Evolutionary conservation across 306 rosid genomes (phyloP).

Genomic region (Trifolium subterraneum): DNA sequence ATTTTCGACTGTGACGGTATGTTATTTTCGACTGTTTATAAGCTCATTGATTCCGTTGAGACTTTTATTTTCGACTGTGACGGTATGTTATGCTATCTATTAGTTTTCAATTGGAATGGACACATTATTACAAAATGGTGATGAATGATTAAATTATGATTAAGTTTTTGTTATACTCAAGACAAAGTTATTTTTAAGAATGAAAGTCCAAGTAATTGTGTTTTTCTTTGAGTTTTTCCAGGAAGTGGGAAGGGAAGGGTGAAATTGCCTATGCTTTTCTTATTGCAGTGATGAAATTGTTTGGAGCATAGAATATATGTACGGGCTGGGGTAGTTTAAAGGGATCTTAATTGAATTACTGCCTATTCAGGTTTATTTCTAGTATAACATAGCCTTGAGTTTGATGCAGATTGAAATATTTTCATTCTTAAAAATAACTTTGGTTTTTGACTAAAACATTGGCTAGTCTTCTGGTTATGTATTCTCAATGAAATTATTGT

Average conservation of each 20-base stretch:
- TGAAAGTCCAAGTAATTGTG: constrained; percentile 29
- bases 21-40: too few species aligned
- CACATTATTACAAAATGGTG: too few species aligned
- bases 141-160: background rate
- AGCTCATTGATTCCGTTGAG: too few species aligned
- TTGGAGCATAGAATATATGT: constrained; percentile 21
- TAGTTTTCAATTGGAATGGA: too few species aligned
- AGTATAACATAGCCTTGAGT: constrained; percentile 10
- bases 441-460: too few species aligned
- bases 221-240: constrained; percentile 25
- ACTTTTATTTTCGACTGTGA: constrained; percentile 97
- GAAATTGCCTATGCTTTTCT: constrained; percentile 24
- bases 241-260: constrained; percentile 58
- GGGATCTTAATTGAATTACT: constrained; percentile 33
- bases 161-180: background rate
- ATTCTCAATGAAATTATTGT: too few species aligned
- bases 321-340: constrained; percentile 28
- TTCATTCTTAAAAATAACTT: background rate
- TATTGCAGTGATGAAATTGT: constrained; percentile 28
- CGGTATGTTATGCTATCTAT: constrained; percentile 49
- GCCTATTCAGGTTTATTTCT: constrained; percentile 28
- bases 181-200: too few species aligned
- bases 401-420: constrained; percentile 24
- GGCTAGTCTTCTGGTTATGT: too few species aligned
- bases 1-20: too few species aligned